phyloP scores from a whole-genome alignment of 2,329 filamentous ascomycete species.

The Fusarium sp. region DNA sequence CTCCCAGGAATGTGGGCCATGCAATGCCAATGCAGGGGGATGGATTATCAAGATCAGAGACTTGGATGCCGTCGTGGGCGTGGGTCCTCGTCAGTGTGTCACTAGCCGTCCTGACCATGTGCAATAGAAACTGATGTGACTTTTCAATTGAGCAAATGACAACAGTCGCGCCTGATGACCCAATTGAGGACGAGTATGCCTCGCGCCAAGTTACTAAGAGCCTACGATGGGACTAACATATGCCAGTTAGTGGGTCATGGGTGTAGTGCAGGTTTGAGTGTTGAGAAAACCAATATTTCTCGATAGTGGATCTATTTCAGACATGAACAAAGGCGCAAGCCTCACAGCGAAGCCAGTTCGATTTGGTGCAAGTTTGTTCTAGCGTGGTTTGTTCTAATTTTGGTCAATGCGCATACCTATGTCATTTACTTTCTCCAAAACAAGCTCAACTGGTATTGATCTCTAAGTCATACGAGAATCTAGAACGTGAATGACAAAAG shows the following conservation, averaged over 20 bases:
- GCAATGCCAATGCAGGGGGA: slow-evolving; percentile 36
- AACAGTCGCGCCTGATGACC: slow-evolving; percentile 40
- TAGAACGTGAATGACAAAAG: slow-evolving; percentile 15
- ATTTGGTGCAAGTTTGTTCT: slow-evolving; percentile 1
- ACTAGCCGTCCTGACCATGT: slow-evolving; percentile 41
- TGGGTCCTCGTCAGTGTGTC: slow-evolving; percentile 37
- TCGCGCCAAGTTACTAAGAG: slow-evolving; percentile 36
- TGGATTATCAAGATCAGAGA: slow-evolving; percentile 32
- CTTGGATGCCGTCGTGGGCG: slow-evolving; percentile 27
- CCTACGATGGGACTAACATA: slow-evolving; percentile 18
- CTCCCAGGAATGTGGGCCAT: slow-evolving; percentile 35
- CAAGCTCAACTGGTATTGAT: background rate
- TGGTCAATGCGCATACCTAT: background rate
- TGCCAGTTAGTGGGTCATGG: slow-evolving; percentile 31
- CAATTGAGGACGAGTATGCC: slow-evolving; percentile 43
- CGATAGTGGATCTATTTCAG: slow-evolving; percentile 12
- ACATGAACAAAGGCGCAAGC: background rate
- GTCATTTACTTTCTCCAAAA: background rate
- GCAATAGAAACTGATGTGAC: slow-evolving; percentile 42
- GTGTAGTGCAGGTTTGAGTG: slow-evolving; percentile 16
- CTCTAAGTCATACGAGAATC: background rate
- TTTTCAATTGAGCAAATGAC: slow-evolving; percentile 32
- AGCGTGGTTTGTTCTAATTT: slow-evolving; percentile 12
- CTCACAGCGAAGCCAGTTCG: slow-evolving; percentile 1
- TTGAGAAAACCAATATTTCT: slow-evolving; percentile 24